Base-by-base conservation (phyloP, 768 basidiomycete genomes). In the Macrolepiota albuminosa region DNA sequence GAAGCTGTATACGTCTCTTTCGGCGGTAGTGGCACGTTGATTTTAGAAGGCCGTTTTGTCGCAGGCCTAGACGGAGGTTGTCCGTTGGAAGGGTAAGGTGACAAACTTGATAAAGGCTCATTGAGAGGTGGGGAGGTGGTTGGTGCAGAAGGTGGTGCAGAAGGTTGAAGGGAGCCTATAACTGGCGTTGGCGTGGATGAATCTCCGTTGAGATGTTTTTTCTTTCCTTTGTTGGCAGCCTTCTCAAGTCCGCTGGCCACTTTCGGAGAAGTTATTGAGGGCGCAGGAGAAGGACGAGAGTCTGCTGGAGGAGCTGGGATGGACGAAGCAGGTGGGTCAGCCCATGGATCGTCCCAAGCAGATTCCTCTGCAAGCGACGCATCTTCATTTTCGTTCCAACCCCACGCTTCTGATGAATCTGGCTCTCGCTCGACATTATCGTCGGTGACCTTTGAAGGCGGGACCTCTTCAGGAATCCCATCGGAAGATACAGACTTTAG, bases 301-400 rank as follows among this genome's bases (percentile, higher is more conserved):
- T 70, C 55, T 2, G 67, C 57, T 16, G 59, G 54, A 8, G 64
- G 57, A 26, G 70, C 70, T 5, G 73, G 60, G 13, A 26, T 51
- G 14, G 62, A 37, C 45, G 71, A 64, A 33, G 63, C 62, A 31
- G 73, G 62, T 16, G 72, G 71, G 33, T 89, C 85, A 47, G 73
- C 80, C 90, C 89, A 90, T 2, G 88, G 84, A 62, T 89, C 83
- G 54, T 89, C 89, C 81, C 86, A 87, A 16, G 76, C 70, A 34
- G 71, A 74, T 56, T 82, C 81, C 59, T 80, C 82, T 4, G 74
- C 66, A 18, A 63, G 71, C 11, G 71, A 70, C 8, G 68, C 53
- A 6, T 73, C 76, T 13, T 77, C 78, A 34, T 84, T 84, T 45
- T 85, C 84, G 42, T 89, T 85, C 85, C 85, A 91, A 2, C 86